A percentile compares a stretch with the other conserved stretches of the same genome.
Conservation (phyloP, 1,284 basidiomycete species). For the Peniophora sp. region DNA sequence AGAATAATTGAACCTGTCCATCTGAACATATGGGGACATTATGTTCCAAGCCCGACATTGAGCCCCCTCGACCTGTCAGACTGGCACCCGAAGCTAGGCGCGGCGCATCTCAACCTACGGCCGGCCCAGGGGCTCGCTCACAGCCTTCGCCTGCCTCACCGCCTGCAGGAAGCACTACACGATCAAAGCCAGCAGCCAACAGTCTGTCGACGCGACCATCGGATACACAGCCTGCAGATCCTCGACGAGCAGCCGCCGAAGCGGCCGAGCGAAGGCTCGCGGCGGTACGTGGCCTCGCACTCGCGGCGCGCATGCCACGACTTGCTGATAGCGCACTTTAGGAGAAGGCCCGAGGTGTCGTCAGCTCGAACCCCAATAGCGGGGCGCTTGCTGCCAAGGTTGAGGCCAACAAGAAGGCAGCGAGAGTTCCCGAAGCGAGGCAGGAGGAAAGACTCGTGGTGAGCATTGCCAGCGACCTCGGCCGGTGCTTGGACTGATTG, state of each 20-base stretch:
- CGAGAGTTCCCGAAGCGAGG: conserved; percentile 36
- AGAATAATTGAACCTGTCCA: background rate
- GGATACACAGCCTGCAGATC: conserved; percentile 23
- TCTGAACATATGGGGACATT: conserved; percentile 49
- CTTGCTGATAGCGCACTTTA: conserved; percentile 15
- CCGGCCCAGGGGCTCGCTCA: too few relatives aligned
- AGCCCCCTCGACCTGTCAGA: conserved; percentile 43
- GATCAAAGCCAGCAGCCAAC: too few relatives aligned
- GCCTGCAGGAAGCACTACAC: too few relatives aligned
- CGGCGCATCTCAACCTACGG: too few relatives aligned
- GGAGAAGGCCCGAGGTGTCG: conserved; percentile 53
- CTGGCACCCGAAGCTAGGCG: conserved; percentile 22
- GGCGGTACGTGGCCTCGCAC: conserved; percentile 31
- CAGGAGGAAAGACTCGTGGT: conserved; percentile 61
- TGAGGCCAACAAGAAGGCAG: conserved; percentile 39
- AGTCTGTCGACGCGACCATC: too few relatives aligned
- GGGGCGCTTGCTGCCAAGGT: conserved; percentile 55
- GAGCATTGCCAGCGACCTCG: conserved; percentile 13
- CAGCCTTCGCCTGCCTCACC: too few relatives aligned
- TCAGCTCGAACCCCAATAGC: conserved; percentile 53
- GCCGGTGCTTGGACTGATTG: conserved; percentile 8
- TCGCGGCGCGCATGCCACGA: background rate
- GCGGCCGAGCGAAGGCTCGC: conserved; percentile 62
- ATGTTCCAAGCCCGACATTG: conserved; percentile 47
- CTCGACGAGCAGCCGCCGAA: conserved; percentile 56